Base-by-base conservation (phyloP, 352 stramenopile species). In the Pythium vanterpoolii region DNA sequence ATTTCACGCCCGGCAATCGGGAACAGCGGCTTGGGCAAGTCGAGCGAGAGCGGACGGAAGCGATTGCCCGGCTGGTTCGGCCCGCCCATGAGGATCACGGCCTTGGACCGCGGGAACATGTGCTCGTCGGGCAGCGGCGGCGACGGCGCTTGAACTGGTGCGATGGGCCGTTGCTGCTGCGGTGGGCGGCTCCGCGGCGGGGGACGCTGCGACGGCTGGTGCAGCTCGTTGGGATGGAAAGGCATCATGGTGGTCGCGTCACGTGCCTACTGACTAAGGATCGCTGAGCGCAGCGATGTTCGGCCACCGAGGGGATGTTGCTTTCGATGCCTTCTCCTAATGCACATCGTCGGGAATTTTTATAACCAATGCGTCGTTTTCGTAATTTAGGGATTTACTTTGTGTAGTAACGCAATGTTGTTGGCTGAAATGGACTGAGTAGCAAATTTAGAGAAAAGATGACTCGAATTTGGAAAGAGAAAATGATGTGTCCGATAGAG, bases 11-110 rank as follows among this genome's bases (percentile, higher is more conserved):
- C 87, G 2, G 87, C 87, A 51, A 96, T 82, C 42, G 87, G 85
- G 68, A 96, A 96, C 6, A 96, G 72, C 31, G 87, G 87, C 68
- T 94, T 96, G 31, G 87, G 87, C 40, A 93, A 68, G 47, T 96
- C 85, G 43, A 96, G 69, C 36, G 83, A 94, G 28, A 96, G 77
- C 53, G 87, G 87, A 0, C 87, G 87, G 64, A 96, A 96, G 69
- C 92, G 85, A 62, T 93, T 93, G 54, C 83, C 83, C 66, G 90
- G 84, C 64, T 93, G 80, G 62, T 92, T 95, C 28, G 85, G 81
- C 4, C 87, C 87, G 40, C 87, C 87, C 57, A 96, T 88, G 56
- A 96, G 79, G 56, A 96, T 88, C 60, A 96, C 81, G 48, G 87
- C 87, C 66, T 95, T 96, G 45, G 83, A 90, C 33, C 69, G 69